Evolutionary conservation across 1,284 basidiomycete genomes (phyloP).

Genomic region (Malassezia caprae): DNA sequence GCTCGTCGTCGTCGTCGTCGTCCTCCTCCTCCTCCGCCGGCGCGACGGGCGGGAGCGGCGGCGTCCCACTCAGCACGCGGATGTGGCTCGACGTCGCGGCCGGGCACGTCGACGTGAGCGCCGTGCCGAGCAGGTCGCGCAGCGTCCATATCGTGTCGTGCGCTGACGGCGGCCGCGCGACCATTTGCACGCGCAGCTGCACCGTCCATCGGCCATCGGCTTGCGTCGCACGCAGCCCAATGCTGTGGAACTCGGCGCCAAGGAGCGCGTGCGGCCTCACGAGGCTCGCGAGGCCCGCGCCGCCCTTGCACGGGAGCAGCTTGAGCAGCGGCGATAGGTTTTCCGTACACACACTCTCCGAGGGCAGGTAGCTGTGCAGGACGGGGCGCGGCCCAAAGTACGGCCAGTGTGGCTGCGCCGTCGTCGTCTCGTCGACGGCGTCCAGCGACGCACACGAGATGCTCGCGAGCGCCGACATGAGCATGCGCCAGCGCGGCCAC

Average conservation of each 20-base stretch:
- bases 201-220: slow-evolving; percentile 56
- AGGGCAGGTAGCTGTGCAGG: slow-evolving; percentile 25
- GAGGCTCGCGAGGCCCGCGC: slow-evolving; percentile 71
- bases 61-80: slow-evolving; percentile 15
- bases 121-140: slow-evolving; percentile 21
- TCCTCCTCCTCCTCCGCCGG: slow-evolving; percentile 16
- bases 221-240: slow-evolving; percentile 58
- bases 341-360: slow-evolving; percentile 63
- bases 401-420: slow-evolving; percentile 20
- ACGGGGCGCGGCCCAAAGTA: slow-evolving; percentile 11
- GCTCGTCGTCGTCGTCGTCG: slow-evolving; percentile 16
- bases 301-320: slow-evolving; percentile 78
- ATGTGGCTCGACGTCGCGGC: slow-evolving; percentile 22
- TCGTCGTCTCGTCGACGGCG: slow-evolving; percentile 32
- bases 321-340: slow-evolving; percentile 92
- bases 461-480: slow-evolving; percentile 79
- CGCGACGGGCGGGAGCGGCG: neutral
- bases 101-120: slow-evolving; percentile 22
- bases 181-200: slow-evolving; percentile 66
- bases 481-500: slow-evolving; percentile 58
- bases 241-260: slow-evolving; percentile 74
- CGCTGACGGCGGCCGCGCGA: slow-evolving; percentile 58
- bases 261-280: slow-evolving; percentile 78
- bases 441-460: slow-evolving; percentile 87
- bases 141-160: slow-evolving; percentile 24